Conservation (phyloP, 2,329 filamentous ascomycete genomes). For the Phyllosticta citrichinensis region DNA sequence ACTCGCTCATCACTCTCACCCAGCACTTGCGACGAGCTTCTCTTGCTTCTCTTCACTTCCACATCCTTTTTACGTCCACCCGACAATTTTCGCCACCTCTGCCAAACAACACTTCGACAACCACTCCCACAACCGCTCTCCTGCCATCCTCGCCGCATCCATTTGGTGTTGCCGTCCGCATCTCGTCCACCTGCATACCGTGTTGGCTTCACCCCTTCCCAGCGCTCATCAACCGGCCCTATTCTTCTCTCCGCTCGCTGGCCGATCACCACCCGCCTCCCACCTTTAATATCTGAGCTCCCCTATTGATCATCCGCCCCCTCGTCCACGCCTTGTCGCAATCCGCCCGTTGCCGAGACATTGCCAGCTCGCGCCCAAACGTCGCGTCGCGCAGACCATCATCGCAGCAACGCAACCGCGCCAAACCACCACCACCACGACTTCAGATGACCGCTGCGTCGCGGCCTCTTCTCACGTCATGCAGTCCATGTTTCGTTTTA, state of each 20-base stretch:
- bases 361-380: slow-evolving; percentile 8
- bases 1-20: no score
- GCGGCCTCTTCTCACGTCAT: slow-evolving; percentile 29
- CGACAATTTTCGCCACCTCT: no score
- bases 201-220: slow-evolving; percentile 9
- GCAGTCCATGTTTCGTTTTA: slow-evolving; percentile 41
- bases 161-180: not conserved
- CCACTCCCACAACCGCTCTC: not conserved
- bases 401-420: not conserved
- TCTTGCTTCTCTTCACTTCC: not conserved
- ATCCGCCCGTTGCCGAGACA: slow-evolving; percentile 10
- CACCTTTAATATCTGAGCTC: slow-evolving; percentile 11
- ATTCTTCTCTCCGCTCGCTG: slow-evolving; percentile 10
- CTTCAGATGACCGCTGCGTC: slow-evolving; percentile 30
- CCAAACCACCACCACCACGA: slow-evolving; percentile 13
- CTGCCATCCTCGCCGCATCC: no score
- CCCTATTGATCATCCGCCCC: slow-evolving; percentile 3
- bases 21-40: not conserved
- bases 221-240: slow-evolving; percentile 9
- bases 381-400: slow-evolving; percentile 10
- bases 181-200: slow-evolving; percentile 2
- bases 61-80: not conserved
- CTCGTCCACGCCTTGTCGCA: slow-evolving; percentile 1
- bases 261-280: slow-evolving; percentile 5
- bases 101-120: no score